Evolutionary conservation across 179 eudicot species (phyloP).

Genomic region (Spinacia oleracea): DNA sequence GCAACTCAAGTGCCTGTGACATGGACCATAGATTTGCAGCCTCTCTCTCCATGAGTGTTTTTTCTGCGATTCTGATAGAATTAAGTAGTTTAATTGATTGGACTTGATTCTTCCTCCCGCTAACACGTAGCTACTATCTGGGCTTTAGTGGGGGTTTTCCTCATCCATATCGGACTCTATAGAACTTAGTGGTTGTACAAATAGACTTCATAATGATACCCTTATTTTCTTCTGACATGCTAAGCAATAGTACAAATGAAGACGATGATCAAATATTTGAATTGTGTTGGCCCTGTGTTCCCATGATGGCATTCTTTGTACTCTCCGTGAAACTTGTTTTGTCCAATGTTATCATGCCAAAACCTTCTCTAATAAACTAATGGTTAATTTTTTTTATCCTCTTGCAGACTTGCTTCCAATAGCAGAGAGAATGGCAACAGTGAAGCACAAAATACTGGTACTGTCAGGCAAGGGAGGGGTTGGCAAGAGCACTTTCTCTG

Average conservation of each 20-base stretch:
- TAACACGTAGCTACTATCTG: background rate
- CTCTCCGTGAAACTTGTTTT: background rate
- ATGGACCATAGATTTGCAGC: background rate
- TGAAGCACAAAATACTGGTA: slow-evolving; percentile 89
- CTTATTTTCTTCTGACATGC: background rate
- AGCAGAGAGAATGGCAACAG: slow-evolving; percentile 91
- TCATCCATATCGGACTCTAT: background rate
- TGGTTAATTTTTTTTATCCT: background rate
- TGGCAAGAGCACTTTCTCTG: slow-evolving; percentile 96
- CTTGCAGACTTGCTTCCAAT: slow-evolving; percentile 72
- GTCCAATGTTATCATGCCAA: background rate
- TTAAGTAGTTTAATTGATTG: background rate
- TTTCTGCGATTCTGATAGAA: background rate
- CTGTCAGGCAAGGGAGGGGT: slow-evolving; percentile 95
- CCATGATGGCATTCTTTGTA: background rate
- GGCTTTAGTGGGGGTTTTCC: background rate
- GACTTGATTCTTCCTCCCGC: background rate
- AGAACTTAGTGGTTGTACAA: background rate
- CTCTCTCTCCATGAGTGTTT: background rate
- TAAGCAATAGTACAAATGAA: background rate
- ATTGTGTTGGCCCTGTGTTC: background rate
- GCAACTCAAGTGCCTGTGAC: background rate
- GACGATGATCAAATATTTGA: background rate
- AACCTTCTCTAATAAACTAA: background rate
- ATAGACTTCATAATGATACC: background rate